Evolutionary conservation across 306 rosid genomes (phyloP).

Genomic region (Malus asiatica): DNA sequence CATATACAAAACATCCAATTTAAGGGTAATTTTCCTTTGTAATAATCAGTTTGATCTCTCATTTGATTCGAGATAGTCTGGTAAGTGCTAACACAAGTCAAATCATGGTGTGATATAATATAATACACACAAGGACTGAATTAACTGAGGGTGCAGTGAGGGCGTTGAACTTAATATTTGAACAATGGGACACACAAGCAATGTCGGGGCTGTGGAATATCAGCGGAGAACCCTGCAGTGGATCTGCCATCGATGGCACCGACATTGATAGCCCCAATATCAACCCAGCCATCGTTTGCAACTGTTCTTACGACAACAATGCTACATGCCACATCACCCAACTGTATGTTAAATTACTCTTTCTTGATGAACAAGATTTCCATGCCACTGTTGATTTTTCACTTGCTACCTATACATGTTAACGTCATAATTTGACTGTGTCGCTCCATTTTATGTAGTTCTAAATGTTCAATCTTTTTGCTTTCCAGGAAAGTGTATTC

Average conservation of each 20-base stretch:
- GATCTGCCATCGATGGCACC: not conserved
- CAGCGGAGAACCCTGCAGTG: slow-evolving; percentile 25
- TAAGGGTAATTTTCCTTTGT: no score
- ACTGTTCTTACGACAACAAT: not conserved
- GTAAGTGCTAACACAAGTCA: no score
- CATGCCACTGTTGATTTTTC: not conserved
- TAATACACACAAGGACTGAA: not conserved
- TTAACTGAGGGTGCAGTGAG: not conserved
- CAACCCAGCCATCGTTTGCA: slow-evolving; percentile 6
- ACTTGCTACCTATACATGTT: not conserved
- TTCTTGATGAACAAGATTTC: not conserved
- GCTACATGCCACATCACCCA: slow-evolving; percentile 19
- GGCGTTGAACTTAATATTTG: slow-evolving; percentile 22
- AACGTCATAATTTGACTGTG: no score
- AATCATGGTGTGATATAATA: not conserved
- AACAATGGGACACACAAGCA: slow-evolving; percentile 5
- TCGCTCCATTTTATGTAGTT: no score
- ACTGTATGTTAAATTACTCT: slow-evolving; percentile 8
- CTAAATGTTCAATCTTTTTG: not conserved
- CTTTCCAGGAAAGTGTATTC: slow-evolving; percentile 10
- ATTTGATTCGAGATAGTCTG: not conserved
- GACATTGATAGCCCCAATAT: not conserved
- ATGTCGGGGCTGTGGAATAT: slow-evolving; percentile 2
- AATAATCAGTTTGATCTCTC: not conserved
- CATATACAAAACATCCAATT: no score